Evolutionary conservation across 305 asterid genomes (phyloP).

Genomic region (Striga hermonthica): DNA sequence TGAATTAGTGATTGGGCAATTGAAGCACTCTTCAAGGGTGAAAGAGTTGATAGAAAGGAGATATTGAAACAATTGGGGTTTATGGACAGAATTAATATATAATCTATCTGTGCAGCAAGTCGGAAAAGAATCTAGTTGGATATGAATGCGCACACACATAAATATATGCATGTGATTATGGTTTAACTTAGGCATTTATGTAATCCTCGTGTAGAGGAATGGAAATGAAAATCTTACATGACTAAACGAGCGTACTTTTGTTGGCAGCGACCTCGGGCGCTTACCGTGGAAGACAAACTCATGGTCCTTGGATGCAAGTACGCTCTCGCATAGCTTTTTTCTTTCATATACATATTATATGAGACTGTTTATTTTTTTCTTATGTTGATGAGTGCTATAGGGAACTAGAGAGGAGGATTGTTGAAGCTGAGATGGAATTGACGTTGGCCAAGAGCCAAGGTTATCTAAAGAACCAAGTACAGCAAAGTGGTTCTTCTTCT

Average conservation of each 20-base stretch:
- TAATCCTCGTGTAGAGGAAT: neutral
- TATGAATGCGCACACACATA: neutral
- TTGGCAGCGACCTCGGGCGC: slow-evolving; percentile 69
- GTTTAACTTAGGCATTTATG: neutral
- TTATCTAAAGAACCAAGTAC: slow-evolving; percentile 69
- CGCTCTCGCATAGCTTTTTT: slow-evolving; percentile 27
- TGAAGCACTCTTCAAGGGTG: neutral
- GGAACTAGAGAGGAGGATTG: slow-evolving; percentile 75
- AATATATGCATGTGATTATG: slow-evolving; percentile 1
- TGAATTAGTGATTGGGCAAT: too few species aligned
- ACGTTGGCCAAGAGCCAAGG: slow-evolving; percentile 96
- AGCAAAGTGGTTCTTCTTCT: slow-evolving; percentile 46
- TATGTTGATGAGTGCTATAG: slow-evolving; percentile 29
- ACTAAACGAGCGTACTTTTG: slow-evolving; percentile 24
- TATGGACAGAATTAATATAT: too few species aligned
- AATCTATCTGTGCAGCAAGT: too few species aligned
- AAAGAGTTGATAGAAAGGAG: neutral
- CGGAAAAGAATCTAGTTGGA: too few species aligned
- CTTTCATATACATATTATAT: slow-evolving; percentile 21
- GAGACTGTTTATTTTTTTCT: neutral
- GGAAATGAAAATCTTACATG: slow-evolving; percentile 4
- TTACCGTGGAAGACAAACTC: slow-evolving; percentile 87
- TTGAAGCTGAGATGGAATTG: slow-evolving; percentile 91
- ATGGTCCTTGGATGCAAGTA: slow-evolving; percentile 92
- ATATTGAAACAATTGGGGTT: too few species aligned